Evolutionary conservation across 257 asterid genomes (phyloP).

Genomic region (Linaria vulgaris): DNA sequence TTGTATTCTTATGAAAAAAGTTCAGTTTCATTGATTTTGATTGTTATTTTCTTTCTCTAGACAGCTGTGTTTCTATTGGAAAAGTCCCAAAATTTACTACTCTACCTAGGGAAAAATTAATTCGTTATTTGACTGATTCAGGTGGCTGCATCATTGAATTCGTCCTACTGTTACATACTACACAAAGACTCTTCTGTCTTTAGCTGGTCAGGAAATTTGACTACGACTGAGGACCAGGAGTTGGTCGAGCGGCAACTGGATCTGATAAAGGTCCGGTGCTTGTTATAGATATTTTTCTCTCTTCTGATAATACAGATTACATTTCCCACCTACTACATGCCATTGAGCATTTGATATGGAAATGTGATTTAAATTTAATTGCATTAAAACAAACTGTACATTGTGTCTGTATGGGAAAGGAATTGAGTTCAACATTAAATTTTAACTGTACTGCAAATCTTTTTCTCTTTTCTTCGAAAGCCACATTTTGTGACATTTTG

Average conservation of each 20-base stretch:
- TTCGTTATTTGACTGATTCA: conserved; percentile 33
- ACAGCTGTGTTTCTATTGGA: neutral
- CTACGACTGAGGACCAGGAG: conserved; percentile 71
- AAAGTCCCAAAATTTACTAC: neutral
- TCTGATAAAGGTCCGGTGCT: conserved; percentile 54
- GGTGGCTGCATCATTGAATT: conserved; percentile 75
- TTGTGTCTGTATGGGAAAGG: conserved; percentile 7
- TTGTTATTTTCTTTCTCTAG: neutral
- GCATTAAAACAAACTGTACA: conserved; percentile 17
- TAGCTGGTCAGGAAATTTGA: conserved; percentile 70
- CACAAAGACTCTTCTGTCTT: conserved; percentile 52
- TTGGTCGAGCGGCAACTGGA: conserved; percentile 74
- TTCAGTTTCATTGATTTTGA: neutral
- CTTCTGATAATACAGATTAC: neutral
- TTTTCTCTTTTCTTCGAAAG: conserved; percentile 13
- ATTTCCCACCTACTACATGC: conserved; percentile 14
- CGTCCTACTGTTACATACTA: conserved; percentile 74
- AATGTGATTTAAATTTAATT: conserved; percentile 11
- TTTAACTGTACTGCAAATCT: neutral
- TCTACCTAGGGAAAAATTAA: conserved; percentile 11
- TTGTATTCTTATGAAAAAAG: neutral
- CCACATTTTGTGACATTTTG: conserved; percentile 20
- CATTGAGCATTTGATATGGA: conserved; percentile 2
- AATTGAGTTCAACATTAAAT: conserved; percentile 4
- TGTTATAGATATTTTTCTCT: conserved; percentile 20